Base-by-base conservation (phyloP, 108 stramenopile genomes). In the Cyclotella choctawhatcheeana region DNA sequence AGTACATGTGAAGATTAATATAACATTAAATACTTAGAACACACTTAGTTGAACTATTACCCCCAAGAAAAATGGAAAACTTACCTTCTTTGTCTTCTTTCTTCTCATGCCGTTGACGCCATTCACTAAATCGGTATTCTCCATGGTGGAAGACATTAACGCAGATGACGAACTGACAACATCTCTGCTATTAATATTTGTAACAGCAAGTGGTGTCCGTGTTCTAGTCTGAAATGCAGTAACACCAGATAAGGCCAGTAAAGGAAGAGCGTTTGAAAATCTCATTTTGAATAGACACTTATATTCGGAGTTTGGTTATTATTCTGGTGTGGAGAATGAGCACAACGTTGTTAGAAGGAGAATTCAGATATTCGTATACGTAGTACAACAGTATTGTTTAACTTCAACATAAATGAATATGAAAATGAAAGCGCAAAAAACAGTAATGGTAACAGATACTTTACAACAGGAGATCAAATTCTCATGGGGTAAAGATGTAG, bases 11-110 rank as follows among this genome's bases (percentile, higher is more conserved):
- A n/a, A n/a, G n/a, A n/a, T n/a, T n/a, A n/a, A n/a, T n/a, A n/a
- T n/a, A n/a, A n/a, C n/a, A n/a, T n/a, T n/a, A n/a, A n/a, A n/a
- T n/a, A n/a, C n/a, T n/a, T n/a, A n/a, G n/a, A n/a, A n/a, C n/a
- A n/a, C n/a, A n/a, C n/a, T n/a, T n/a, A n/a, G n/a, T n/a, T n/a
- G n/a, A n/a, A n/a, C n/a, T n/a, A n/a, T n/a, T n/a, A n/a, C n/a
- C n/a, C n/a, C n/a, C n/a, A n/a, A n/a, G n/a, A n/a, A n/a, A n/a
- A 58, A 58, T 6, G 13, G 0, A 58, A 32, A 17, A 58, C 56
- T 33, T 44, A 75, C 77, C 56, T 73, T 34, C 33, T 78, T 78
- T 16, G 77, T 73, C 47, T 79, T 79, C 67, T 79, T 79, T 20
- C 8, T 8, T 40, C 12, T 40, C 37, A 66, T 44, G 27, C 59